Percentiles rank a stretch among this genome's conserved stretches.
Conservation (phyloP, 2,329 filamentous ascomycete species). For the Alternaria atra region DNA sequence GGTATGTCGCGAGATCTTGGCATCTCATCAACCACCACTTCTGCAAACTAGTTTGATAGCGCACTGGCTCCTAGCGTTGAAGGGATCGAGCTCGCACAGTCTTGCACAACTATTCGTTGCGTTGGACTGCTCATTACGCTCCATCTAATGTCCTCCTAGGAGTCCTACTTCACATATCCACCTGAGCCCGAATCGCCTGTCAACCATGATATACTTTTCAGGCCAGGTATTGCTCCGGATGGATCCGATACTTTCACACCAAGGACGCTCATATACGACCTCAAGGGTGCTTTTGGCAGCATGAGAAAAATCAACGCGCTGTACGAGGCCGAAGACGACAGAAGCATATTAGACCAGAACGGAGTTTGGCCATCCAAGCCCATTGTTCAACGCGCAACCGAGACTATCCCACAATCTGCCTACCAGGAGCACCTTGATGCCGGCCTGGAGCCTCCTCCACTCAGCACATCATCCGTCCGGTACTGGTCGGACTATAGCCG, state of each 20-base stretch:
- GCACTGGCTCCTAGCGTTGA: neutral
- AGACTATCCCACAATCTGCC: conserved; percentile 71
- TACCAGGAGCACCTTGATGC: conserved; percentile 84
- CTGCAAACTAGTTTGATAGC: neutral
- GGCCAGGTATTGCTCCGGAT: conserved; percentile 81
- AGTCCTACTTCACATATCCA: conserved; percentile 95
- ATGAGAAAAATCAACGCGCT: conserved; percentile 87
- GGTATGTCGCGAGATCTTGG: conserved; percentile 56
- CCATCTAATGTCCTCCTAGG: conserved; percentile 60
- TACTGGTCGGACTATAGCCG: conserved; percentile 98
- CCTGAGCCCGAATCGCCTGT: conserved; percentile 70
- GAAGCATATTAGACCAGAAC: conserved; percentile 31
- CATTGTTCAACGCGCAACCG: conserved; percentile 70
- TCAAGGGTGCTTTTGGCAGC: conserved; percentile 92
- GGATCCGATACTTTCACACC: conserved; percentile 92
- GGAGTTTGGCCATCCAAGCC: conserved; percentile 50
- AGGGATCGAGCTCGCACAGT: neutral
- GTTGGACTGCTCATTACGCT: neutral
- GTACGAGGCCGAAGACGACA: conserved; percentile 70
- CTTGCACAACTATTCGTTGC: neutral
- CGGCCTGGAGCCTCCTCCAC: conserved; percentile 68
- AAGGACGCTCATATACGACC: conserved; percentile 89
- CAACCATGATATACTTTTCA: conserved; percentile 88
- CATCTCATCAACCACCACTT: neutral
- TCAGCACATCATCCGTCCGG: conserved; percentile 77